Percentiles rank a stretch among this genome's conserved stretches.
Conservation (phyloP, 352 stramenopile genomes). For the Pythium coloratum region DNA sequence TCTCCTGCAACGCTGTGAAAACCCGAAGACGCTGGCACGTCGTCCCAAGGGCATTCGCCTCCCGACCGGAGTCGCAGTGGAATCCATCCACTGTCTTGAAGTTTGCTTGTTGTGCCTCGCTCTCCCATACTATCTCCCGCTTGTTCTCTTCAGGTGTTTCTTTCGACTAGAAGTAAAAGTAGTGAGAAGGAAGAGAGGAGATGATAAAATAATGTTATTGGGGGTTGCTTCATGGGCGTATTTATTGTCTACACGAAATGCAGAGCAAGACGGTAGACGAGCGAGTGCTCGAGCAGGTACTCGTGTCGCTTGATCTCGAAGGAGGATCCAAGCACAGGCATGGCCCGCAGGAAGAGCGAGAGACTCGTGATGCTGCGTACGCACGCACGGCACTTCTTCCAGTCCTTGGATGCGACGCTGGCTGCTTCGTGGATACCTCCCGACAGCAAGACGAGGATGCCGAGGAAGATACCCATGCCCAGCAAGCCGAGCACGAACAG, state of each 20-base stretch:
- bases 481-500: conserved; percentile 57
- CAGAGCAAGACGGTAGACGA: conserved; percentile 78
- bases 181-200: background rate
- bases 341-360: conserved; percentile 75
- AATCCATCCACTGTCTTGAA: no score
- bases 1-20: conserved; percentile 86
- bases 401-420: conserved; percentile 57
- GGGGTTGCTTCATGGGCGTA: no score
- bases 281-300: conserved; percentile 73
- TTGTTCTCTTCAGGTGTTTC: no score
- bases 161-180: background rate
- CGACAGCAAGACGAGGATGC: conserved; percentile 58
- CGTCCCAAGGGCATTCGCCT: no score
- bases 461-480: conserved; percentile 49
- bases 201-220: conserved; percentile 6
- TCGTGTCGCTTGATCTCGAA: conserved; percentile 81
- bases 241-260: conserved; percentile 61
- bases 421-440: conserved; percentile 62
- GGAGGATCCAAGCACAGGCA: conserved; percentile 63
- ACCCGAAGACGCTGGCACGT: no score
- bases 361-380: conserved; percentile 81
- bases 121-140: no score
- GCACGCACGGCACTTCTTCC: conserved; percentile 71
- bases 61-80: no score
- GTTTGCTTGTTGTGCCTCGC: no score